Base-by-base conservation (phyloP, 2,329 filamentous ascomycete species). In the Aspergillus pseudotamarii region DNA sequence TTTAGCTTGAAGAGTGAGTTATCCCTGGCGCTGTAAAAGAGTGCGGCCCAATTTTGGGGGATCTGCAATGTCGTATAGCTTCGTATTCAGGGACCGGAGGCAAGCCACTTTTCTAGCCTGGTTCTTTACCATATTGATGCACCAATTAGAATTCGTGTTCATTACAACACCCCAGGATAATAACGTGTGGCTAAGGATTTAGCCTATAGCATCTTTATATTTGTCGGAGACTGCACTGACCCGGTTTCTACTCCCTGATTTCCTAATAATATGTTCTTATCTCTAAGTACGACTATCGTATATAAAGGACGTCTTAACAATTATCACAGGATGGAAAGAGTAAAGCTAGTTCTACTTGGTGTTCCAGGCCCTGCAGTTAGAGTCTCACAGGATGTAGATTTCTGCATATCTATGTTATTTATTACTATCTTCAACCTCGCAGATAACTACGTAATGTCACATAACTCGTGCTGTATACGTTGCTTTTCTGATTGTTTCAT, bases 11-110 rank as follows among this genome's bases (percentile, higher is more conserved):
- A 48, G 28, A 26, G 14, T 26, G 23, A 16, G 45, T 48, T 41
- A 48, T 48, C 23, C 19, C 23, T 16, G 45, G 23, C 12, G 2
- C 38, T 41, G 38, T 41, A 41, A 9, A 41, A 26, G 21, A 26
- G 10, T 6, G n/a, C 10, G 50, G 26, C 16, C 50, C 19, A 34
- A 34, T 32, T n/a, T 53, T 51, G 26, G 14, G 50, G 26, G 50
- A 32, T 53, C 50, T 53, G 50, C 50, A 34, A 19, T 34, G 26
- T 32, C 50, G 50, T 53, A 53, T 53, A 53, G 30, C 50, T n/a
- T 53, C 26, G 50, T 53, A 53, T 53, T 53, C 28, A 53, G 28
- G 21, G 23, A 26, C 45, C 21, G 11, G 45, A 10, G 11, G 11
- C 6, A 26, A 28, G 1, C 23, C 9, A 23, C 12, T 28, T 36